A percentile compares a stretch with the other conserved stretches of the same genome.
These are phyloP conservation scores for Apiotrichum gracile DNA, from an alignment of 1,284 basidiomycete species.

Conservation along the genomic window DNA sequence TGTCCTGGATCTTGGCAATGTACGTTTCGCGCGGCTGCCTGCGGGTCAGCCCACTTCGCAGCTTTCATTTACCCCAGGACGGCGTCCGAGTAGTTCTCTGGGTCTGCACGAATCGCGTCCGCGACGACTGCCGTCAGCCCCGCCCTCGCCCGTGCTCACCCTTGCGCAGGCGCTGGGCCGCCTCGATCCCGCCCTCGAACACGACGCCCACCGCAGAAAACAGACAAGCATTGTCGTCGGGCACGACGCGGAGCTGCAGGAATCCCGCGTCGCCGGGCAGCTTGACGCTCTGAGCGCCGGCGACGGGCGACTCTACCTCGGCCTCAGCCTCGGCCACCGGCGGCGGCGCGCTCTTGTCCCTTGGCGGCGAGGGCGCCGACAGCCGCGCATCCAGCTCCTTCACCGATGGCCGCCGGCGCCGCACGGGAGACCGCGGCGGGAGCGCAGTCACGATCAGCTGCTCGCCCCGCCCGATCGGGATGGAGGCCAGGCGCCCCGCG, in stretches of 20 bases:
- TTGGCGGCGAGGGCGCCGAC: constrained; percentile 28
- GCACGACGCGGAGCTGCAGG: constrained; percentile 60
- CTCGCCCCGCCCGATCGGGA: constrained; percentile 70
- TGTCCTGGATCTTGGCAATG: constrained; percentile 69
- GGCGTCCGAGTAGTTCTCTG: constrained; percentile 68
- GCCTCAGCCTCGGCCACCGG: not conserved
- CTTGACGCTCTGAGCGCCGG: constrained; percentile 24
- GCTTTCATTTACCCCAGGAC: constrained; percentile 65
- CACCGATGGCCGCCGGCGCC: constrained; percentile 28
- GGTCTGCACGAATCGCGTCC: constrained; percentile 65
- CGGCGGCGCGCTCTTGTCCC: constrained; percentile 14
- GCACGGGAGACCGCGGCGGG: constrained; percentile 15
- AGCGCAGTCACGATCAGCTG: constrained; percentile 69
- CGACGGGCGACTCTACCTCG: constrained; percentile 17
- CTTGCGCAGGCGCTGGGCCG: constrained; percentile 43
- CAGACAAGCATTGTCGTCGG: constrained; percentile 88
- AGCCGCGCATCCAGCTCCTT: constrained; percentile 31
- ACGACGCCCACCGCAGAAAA: constrained; percentile 79
- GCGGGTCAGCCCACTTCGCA: too few relatives aligned
- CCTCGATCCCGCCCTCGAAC: constrained; percentile 70
- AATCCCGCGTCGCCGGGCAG: constrained; percentile 48
- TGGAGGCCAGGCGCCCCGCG: constrained; percentile 63
- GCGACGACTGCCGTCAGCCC: constrained; percentile 60
- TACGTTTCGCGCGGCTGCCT: constrained; percentile 70
- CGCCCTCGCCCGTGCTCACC: constrained; percentile 17